Evolutionary conservation across 768 basidiomycete species (phyloP), one percentile per base, ranked within the genome.

Genomic region (Rhizopogon vinicolor): DNA sequence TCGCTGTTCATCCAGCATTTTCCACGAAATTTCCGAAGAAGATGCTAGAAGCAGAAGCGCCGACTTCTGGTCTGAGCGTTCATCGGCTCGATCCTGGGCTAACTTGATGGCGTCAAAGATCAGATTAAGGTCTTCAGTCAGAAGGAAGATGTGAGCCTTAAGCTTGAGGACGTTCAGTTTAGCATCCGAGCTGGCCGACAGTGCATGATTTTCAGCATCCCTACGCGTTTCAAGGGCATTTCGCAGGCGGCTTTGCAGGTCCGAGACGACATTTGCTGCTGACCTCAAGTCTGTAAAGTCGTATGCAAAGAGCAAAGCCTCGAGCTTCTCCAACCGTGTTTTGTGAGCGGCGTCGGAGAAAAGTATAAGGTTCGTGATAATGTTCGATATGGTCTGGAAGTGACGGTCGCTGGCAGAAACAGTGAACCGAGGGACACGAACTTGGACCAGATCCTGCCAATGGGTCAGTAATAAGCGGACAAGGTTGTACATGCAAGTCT

Each of bases 1-100:
- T 46, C 79, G 75, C 41, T 81, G 73, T 44, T 86, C 81, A 63
- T 87, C 88, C 14, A 96, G 72, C 91, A 98, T 94, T 56, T 80
- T 80, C 93, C 94, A 98, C 0, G 90, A 92, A 44, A 98, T 86
- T 67, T 93, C 89, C 6, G 85, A 82, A 0, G 92, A 92, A 6
- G 84, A 85, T 1, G 92, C 87, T 57, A 90, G 86, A 31, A 96
- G 72, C 51, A 91, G 78, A 44, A 93, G 76, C 1, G 92, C 90
- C 1, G 89, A 89, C 63, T 90, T 91, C 59, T 86, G 83, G 59
- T 89, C 87, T 5, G 82, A 77, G 55, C 72, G 80, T 59, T 83
- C 79, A 59, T 83, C 82, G 48, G 73, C 80, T 59, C 87, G 84
- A 63, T 91, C 89, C 68, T 93, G 91, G 33, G 87, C 89, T 51